Evolutionary conservation across 2,329 filamentous ascomycete genomes (phyloP).

Genomic region (Pyrenochaeta sp.): DNA sequence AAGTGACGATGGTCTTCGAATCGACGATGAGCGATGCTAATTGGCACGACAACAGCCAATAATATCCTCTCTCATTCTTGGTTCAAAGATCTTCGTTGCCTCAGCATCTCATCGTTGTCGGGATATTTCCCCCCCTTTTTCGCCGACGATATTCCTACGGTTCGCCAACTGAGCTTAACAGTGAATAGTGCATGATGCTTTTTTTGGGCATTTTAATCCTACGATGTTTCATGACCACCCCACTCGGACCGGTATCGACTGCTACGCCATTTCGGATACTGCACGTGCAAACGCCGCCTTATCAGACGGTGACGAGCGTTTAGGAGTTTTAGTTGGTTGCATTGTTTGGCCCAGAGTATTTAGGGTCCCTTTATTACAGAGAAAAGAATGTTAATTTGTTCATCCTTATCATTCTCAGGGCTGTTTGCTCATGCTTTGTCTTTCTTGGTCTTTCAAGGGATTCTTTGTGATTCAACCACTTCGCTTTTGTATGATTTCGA

Average conservation of each 20-base stretch:
- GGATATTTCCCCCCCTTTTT: too few relatives aligned
- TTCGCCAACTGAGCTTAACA: conserved; percentile 29
- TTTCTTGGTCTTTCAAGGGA: too few relatives aligned
- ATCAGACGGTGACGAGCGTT: conserved; percentile 8
- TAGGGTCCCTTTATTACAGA: conserved; percentile 4
- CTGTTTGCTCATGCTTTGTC: too few relatives aligned
- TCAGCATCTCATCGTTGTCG: too few relatives aligned
- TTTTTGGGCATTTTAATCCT: neutral
- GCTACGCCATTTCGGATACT: conserved; percentile 4
- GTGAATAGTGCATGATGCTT: conserved; percentile 31
- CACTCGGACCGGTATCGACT: conserved; percentile 4
- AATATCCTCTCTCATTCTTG: conserved; percentile 5
- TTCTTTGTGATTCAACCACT: too few relatives aligned
- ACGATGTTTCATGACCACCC: conserved; percentile 8
- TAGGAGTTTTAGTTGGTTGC: conserved; percentile 9
- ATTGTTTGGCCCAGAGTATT: neutral
- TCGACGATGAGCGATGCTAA: conserved; percentile 16
- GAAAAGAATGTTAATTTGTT: conserved; percentile 12
- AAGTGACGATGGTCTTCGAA: conserved; percentile 8
- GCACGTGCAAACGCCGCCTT: conserved; percentile 2
- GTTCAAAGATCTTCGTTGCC: conserved; percentile 1
- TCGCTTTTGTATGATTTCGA: too few relatives aligned
- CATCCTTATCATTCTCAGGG: neutral
- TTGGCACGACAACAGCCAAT: conserved; percentile 24
- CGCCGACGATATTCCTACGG: too few relatives aligned